Percentiles rank a stretch among this genome's conserved stretches.
phyloP scores from a whole-genome alignment of 2,329 filamentous ascomycete species.

The Stachybotrys chlorohalonatus region DNA sequence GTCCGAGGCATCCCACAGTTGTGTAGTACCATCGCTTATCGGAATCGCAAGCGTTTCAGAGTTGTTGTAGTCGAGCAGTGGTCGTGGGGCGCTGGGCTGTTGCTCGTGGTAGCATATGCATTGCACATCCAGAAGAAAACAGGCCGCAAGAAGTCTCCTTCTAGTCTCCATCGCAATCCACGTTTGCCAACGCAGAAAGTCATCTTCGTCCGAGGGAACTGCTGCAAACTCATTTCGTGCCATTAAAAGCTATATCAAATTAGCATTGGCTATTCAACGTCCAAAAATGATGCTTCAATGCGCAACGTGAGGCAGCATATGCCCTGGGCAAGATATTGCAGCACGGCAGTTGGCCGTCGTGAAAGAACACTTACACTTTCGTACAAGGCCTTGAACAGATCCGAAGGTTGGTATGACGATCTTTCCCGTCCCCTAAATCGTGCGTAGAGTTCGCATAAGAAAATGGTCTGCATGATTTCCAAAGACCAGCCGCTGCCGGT shows the following conservation, averaged over 20 bases:
- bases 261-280: background rate
- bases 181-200: constrained; percentile 33
- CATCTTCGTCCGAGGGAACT: constrained; percentile 11
- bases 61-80: constrained; percentile 25
- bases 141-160: constrained; percentile 45
- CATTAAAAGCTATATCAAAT: background rate
- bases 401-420: constrained; percentile 36
- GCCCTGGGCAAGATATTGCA: background rate
- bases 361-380: constrained; percentile 39
- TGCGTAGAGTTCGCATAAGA: constrained; percentile 46
- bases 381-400: constrained; percentile 40
- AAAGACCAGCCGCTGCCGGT: constrained; percentile 32
- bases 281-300: background rate
- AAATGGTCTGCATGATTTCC: constrained; percentile 42
- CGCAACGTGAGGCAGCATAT: background rate
- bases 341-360: background rate
- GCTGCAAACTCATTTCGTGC: constrained; percentile 15
- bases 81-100: constrained; percentile 18
- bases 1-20: constrained; percentile 40
- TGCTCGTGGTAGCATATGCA: constrained; percentile 47
- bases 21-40: constrained; percentile 32
- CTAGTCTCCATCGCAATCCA: constrained; percentile 45
- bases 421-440: constrained; percentile 43
- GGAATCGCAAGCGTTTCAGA: constrained; percentile 31
- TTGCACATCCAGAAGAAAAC: constrained; percentile 48